Base-by-base conservation (phyloP, 192 early-diverging fungal genomes). In the Coemansia sp. region DNA sequence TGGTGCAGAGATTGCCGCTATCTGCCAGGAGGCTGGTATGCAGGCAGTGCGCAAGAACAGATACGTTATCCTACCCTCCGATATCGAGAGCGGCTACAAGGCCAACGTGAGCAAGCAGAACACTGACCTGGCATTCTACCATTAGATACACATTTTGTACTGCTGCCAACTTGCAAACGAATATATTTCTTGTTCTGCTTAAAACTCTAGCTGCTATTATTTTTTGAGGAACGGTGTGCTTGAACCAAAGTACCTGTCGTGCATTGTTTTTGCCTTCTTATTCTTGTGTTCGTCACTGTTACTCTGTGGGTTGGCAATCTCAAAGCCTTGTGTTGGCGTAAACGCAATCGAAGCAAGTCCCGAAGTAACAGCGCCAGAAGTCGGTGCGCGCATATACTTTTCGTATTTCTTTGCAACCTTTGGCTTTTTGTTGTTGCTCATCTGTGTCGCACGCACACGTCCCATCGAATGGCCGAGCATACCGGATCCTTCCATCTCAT, bases 1-100 rank as follows among this genome's bases (percentile, higher is more conserved):
- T 56, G 95, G 95, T 56, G 96, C 96, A 45, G 95, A 98, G 72
- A 95, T 97, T 73, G 91, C 94, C 8, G 89, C 94, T n/a, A 95
- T 97, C 64, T 96, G 93, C 61, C 96, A 98, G 63, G 92, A 94
- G 67, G 96, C 94, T 19, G 96, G 96, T 59, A 96, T 96, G 93
- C 93, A 92, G 64, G 96, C 96, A 25, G 96, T 98, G 51, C 84
- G 96, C 63, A 95, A 94, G 80, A 98, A 98, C 77, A 89, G 94
- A 53, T 99, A 98, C 71, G 92, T 97, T 17, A 90, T 97, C 61
- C 69, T 97, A 30, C 81, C 87, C 60, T 94, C 94, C 68, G 96
- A 99, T 71, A 78, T 99, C 56, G 96, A 99, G 74, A 96, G 94
- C 73, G 96, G 91, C 22, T 96, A 98, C 83, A 89, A 89, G 69